Evolutionary conservation across 2,329 filamentous ascomycete species (phyloP).

Genomic region (Cercospora zeina): DNA sequence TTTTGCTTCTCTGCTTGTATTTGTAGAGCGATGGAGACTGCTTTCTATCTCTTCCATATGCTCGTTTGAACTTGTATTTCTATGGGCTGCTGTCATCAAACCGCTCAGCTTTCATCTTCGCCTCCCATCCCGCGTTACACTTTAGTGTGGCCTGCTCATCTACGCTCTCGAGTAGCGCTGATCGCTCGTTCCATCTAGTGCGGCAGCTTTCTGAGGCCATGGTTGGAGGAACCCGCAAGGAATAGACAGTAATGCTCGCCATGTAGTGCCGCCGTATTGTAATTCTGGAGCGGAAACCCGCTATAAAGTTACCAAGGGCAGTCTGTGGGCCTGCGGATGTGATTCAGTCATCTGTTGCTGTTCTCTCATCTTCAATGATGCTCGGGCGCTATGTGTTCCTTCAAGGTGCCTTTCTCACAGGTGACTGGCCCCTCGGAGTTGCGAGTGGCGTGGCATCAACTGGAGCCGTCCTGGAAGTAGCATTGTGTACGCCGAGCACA

Average conservation of each 20-base stretch:
- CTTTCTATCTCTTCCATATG: neutral
- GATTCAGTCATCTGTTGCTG: neutral
- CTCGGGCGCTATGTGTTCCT: neutral
- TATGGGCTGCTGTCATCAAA: neutral
- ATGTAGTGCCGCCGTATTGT: neutral
- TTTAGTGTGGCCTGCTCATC: neutral
- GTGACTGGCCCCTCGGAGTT: conserved; percentile 12
- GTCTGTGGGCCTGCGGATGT: neutral
- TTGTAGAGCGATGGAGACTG: neutral
- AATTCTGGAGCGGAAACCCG: neutral
- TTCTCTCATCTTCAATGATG: neutral
- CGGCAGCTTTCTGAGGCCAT: neutral
- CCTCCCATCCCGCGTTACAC: neutral
- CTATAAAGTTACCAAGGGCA: neutral
- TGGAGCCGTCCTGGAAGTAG: conserved; percentile 19
- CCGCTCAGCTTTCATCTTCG: neutral
- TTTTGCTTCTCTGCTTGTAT: conserved; percentile 1
- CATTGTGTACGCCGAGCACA: conserved; percentile 26
- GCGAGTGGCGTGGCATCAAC: conserved; percentile 16
- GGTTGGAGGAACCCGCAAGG: neutral
- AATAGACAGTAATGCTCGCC: neutral
- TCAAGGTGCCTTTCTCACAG: conserved; percentile 2
- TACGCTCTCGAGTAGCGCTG: neutral
- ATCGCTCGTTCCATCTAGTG: neutral
- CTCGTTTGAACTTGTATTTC: conserved; percentile 4